Evolutionary conservation across 179 eudicot species (phyloP).

Genomic region (Spinacia oleracea): DNA sequence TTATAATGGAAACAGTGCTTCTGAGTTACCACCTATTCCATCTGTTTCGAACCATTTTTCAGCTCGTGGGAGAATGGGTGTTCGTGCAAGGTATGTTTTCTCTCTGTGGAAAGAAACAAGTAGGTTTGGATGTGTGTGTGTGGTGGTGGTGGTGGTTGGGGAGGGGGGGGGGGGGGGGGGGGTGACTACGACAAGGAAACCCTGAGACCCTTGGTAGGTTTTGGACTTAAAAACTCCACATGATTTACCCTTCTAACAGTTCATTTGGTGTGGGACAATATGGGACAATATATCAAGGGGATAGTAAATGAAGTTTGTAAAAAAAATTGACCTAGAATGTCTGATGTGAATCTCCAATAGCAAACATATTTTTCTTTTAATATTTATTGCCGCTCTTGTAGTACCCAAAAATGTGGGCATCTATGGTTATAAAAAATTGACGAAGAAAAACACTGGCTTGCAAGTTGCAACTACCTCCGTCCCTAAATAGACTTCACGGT

Average conservation of each 20-base stretch:
- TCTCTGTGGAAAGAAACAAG: background rate
- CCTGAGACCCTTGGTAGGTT: background rate
- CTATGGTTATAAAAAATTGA: background rate
- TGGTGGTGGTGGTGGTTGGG: too few relatives aligned
- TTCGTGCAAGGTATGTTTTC: slow-evolving; percentile 66
- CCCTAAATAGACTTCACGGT: background rate
- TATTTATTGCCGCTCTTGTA: background rate
- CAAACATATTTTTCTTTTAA: background rate
- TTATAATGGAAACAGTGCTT: slow-evolving; percentile 37
- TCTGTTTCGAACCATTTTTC: slow-evolving; percentile 69
- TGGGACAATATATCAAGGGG: background rate
- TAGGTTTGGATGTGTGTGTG: too few relatives aligned
- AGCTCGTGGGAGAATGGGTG: slow-evolving; percentile 75
- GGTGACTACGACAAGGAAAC: background rate
- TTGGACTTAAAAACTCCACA: background rate
- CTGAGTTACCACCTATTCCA: slow-evolving; percentile 71
- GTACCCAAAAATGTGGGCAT: background rate
- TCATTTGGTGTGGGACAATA: background rate
- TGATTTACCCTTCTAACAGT: background rate
- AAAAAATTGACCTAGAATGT: background rate
- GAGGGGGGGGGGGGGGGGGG: background rate
- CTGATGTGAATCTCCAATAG: background rate
- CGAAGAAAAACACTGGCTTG: background rate
- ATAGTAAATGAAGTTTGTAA: background rate
- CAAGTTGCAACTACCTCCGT: background rate